A percentile compares a stretch with the other conserved stretches of the same genome.
These are phyloP conservation scores for Yamadazyma songkhlaensis DNA, from an alignment of 1,139 yeast species.

Conservation along the genomic window DNA sequence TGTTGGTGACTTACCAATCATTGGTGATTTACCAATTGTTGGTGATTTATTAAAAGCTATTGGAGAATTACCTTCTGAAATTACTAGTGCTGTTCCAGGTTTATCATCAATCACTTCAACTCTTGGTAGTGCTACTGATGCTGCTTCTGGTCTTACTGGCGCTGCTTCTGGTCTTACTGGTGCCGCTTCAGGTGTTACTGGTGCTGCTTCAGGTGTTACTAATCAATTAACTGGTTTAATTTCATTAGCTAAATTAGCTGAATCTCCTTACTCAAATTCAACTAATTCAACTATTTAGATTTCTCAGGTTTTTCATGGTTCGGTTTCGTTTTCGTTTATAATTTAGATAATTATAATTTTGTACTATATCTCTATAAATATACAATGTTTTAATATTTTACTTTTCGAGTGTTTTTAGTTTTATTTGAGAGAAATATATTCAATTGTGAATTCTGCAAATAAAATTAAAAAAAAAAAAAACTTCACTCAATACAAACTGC, in stretches of 20 bases:
- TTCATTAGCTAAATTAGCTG: conserved; percentile 1
- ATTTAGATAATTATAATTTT: background rate
- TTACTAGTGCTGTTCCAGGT: conserved; percentile 2
- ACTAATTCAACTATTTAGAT: background rate
- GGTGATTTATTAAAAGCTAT: conserved; percentile 7
- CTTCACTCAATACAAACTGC: no score
- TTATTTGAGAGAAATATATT: no score
- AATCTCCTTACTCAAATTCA: conserved; percentile 3
- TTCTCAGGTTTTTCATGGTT: background rate
- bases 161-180: conserved; percentile 2
- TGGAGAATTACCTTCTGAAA: conserved; percentile 6
- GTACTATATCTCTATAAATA: no score
- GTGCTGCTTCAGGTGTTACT: conserved; percentile 1
- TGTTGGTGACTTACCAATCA: conserved; percentile 6
- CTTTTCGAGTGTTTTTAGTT: no score
- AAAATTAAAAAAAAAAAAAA: no score
- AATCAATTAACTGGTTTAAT: background rate
- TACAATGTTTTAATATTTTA: no score
- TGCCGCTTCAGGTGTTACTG: conserved; percentile 1
- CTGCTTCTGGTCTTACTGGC: background rate
- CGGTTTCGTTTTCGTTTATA: conserved; percentile 1
- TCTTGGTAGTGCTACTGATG: background rate
- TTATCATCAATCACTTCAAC: background rate
- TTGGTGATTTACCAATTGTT: conserved; percentile 6
- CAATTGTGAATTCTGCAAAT: no score